These are phyloP conservation scores for Colletotrichum eremochloae DNA, from an alignment of 2,329 filamentous ascomycete species.

Conservation along the genomic window DNA sequence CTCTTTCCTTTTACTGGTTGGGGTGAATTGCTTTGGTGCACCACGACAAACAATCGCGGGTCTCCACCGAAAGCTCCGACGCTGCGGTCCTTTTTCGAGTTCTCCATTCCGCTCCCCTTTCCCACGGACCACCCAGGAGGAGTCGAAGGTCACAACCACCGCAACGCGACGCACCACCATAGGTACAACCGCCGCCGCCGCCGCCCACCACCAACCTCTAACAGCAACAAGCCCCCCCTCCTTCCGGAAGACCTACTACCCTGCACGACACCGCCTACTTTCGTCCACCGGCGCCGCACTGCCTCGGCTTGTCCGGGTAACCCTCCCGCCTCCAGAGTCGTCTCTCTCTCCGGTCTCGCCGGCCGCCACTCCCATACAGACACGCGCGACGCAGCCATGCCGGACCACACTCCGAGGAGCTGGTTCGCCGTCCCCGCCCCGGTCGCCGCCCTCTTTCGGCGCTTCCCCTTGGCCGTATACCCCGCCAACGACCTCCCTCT, in stretches of 20 bases:
- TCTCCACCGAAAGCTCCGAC: background rate
- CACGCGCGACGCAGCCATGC: slow-evolving; percentile 21
- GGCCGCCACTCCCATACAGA: slow-evolving; percentile 20
- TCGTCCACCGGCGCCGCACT: background rate
- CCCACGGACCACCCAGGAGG: slow-evolving; percentile 25
- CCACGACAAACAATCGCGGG: background rate
- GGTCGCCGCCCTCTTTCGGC: slow-evolving; percentile 86
- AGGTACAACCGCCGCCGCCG: background rate
- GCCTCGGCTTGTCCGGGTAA: background rate
- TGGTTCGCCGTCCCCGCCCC: slow-evolving; percentile 77
- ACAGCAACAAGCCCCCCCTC: background rate
- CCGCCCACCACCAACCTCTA: background rate
- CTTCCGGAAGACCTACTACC: background rate
- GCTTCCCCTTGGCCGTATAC: slow-evolving; percentile 84
- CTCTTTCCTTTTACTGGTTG: background rate
- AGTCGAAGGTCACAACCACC: background rate
- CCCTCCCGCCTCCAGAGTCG: slow-evolving; percentile 3
- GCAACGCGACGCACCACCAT: background rate
- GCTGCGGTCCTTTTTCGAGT: background rate
- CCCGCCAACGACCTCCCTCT: slow-evolving; percentile 80
- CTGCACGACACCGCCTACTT: background rate
- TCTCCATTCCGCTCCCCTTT: background rate
- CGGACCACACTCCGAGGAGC: slow-evolving; percentile 44
- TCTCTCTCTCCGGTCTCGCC: slow-evolving; percentile 11
- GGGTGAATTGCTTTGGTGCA: background rate